Evolutionary conservation across 768 basidiomycete genomes (phyloP).

Genomic region (Udeniomyces megalosporus): DNA sequence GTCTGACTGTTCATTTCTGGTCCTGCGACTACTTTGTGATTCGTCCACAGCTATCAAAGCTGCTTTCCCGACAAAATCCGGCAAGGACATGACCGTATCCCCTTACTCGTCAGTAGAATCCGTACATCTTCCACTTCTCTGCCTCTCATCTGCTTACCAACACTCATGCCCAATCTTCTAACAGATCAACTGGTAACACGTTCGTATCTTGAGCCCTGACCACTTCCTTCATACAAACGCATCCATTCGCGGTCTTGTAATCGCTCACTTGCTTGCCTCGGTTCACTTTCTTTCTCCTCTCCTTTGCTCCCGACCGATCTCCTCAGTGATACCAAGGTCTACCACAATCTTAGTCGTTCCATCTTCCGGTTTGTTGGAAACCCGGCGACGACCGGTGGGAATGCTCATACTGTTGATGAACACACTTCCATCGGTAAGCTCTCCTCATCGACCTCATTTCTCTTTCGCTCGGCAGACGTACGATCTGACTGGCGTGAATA

Average conservation of each 20-base stretch:
- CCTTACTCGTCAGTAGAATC: not conserved
- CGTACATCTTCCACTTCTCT: not conserved
- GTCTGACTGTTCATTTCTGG: too few species aligned
- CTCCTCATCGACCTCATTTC: too few species aligned
- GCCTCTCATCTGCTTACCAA: not conserved
- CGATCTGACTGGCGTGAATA: too few species aligned
- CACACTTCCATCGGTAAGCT: constrained; percentile 23
- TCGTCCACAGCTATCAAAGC: not conserved
- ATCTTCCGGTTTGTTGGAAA: constrained; percentile 10
- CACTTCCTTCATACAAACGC: constrained; percentile 3
- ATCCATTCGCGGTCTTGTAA: not conserved
- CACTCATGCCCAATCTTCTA: not conserved
- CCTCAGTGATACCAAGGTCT: not conserved
- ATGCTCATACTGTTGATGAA: constrained; percentile 28
- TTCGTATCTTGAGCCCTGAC: not conserved
- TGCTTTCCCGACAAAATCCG: not conserved
- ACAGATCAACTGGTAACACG: not conserved
- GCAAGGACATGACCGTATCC: not conserved
- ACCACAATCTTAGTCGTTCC: not conserved
- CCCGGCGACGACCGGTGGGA: not conserved
- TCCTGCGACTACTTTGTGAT: not conserved
- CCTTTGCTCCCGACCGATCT: not conserved
- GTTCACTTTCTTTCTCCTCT: not conserved
- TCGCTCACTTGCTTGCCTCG: not conserved
- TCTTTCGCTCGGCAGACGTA: too few species aligned